phyloP scores from a whole-genome alignment of 1,139 yeast species.

The Pichia kudriavzevii region DNA sequence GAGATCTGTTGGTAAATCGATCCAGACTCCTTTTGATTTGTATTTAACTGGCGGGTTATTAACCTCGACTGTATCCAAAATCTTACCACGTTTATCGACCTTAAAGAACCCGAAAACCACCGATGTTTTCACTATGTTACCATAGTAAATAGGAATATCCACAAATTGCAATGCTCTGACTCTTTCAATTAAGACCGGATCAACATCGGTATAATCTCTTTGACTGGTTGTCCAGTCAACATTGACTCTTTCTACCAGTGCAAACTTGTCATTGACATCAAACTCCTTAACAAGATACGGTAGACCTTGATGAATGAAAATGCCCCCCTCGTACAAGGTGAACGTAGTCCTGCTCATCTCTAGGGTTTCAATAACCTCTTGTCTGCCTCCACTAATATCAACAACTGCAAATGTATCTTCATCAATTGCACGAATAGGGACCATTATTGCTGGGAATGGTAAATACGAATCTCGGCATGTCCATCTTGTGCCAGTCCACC shows the following conservation, averaged over 20 bases:
- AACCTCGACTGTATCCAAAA: constrained; percentile 88
- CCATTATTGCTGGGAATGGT: constrained; percentile 75
- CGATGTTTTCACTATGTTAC: constrained; percentile 62
- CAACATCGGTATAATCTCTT: constrained; percentile 87
- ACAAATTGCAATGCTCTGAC: constrained; percentile 45
- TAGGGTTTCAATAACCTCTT: constrained; percentile 78
- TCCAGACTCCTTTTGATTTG: constrained; percentile 80
- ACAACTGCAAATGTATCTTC: constrained; percentile 80
- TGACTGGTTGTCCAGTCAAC: constrained; percentile 93
- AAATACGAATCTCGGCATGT: constrained; percentile 57
- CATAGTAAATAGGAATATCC: constrained; percentile 69
- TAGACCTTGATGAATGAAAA: constrained; percentile 86
- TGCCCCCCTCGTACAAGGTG: constrained; percentile 92
- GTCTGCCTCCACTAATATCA: constrained; percentile 58
- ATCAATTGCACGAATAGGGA: constrained; percentile 75
- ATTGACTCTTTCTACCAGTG: constrained; percentile 77
- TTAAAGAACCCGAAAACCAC: constrained; percentile 91
- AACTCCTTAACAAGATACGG: constrained; percentile 83
- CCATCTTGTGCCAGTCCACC: constrained; percentile 34
- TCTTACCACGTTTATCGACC: constrained; percentile 64
- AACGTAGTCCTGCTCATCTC: constrained; percentile 86
- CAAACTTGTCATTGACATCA: constrained; percentile 64
- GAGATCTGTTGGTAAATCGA: constrained; percentile 65
- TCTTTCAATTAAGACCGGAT: constrained; percentile 67
- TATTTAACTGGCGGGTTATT: constrained; percentile 74